phyloP scores from a whole-genome alignment of 2,329 filamentous ascomycete species.

The Pseudopyricularia cyperi region DNA sequence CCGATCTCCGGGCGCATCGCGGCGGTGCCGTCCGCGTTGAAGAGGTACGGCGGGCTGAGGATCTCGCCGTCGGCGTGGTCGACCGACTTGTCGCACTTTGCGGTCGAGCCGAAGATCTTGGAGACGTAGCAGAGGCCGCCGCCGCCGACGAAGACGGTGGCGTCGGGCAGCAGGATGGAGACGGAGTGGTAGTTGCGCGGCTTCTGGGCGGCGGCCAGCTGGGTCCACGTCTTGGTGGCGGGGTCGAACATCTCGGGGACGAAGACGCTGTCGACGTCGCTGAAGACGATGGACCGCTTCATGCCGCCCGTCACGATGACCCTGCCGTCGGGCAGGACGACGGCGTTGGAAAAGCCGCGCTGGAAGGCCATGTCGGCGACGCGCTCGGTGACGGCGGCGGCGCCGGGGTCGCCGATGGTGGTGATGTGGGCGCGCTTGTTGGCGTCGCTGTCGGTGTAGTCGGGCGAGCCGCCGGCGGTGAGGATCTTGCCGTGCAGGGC shows the following conservation, averaged over 20 bases:
- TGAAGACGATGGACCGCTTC: constrained; percentile 20
- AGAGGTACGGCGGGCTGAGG: constrained; percentile 37
- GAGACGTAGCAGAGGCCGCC: constrained; percentile 27
- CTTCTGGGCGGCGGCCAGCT: constrained; percentile 16
- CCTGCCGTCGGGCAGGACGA: constrained; percentile 27
- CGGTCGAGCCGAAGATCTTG: constrained; percentile 12
- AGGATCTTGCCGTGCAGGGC: constrained; percentile 44
- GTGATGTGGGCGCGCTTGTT: constrained; percentile 23
- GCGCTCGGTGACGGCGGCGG: background rate
- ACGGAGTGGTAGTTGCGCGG: constrained; percentile 30
- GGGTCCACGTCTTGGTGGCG: constrained; percentile 17
- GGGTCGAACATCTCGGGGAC: constrained; percentile 27
- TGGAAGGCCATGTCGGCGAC: constrained; percentile 4
- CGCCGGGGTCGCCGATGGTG: constrained; percentile 11
- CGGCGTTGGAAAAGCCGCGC: constrained; percentile 25
- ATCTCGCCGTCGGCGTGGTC: constrained; percentile 39
- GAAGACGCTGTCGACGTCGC: constrained; percentile 20
- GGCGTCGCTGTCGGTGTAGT: constrained; percentile 28
- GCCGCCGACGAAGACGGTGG: constrained; percentile 30
- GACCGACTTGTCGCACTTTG: constrained; percentile 15
- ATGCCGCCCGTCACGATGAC: constrained; percentile 28
- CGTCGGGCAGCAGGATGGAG: constrained; percentile 29
- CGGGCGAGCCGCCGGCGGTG: constrained; percentile 32
- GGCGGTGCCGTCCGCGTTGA: constrained; percentile 13
- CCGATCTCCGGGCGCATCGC: constrained; percentile 25